phyloP scores from a whole-genome alignment of 805 yeast species.

The Yarrowia yakushimensis region DNA sequence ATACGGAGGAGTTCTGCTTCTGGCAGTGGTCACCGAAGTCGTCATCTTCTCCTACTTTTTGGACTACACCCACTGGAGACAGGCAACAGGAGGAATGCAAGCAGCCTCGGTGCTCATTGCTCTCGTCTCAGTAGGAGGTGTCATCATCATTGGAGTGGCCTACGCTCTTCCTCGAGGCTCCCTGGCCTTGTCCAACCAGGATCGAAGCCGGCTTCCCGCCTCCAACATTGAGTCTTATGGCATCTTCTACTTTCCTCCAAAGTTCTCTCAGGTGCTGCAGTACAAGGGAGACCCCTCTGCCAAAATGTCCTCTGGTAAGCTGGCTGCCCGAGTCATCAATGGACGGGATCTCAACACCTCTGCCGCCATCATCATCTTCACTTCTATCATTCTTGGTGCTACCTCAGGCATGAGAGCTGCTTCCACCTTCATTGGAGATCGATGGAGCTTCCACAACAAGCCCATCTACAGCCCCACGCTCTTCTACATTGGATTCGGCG shows the following conservation, averaged over 20 bases:
- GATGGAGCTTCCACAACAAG: conserved; percentile 6
- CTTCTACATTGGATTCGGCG: conserved; percentile 68
- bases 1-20: conserved; percentile 55
- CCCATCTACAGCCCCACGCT: conserved; percentile 29
- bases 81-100: conserved; percentile 53
- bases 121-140: conserved; percentile 53
- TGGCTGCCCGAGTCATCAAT: conserved; percentile 7
- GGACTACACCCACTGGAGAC: conserved; percentile 43
- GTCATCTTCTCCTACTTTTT: conserved; percentile 58
- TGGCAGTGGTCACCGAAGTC: conserved; percentile 57
- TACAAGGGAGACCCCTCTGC: conserved; percentile 11
- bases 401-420: conserved; percentile 15
- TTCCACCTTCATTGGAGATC: neutral
- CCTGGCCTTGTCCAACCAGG: neutral
- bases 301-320: neutral
- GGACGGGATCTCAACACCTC: neutral
- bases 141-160: conserved; percentile 49
- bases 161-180: conserved; percentile 37
- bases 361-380: neutral
- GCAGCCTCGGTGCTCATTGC: conserved; percentile 49
- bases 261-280: conserved; percentile 7
- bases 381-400: neutral
- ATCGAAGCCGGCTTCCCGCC: conserved; percentile 3
- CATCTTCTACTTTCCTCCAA: conserved; percentile 16
- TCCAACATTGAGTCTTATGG: conserved; percentile 17